These are phyloP conservation scores for Pseudogymnoascus sp. DNA, from an alignment of 2,329 filamentous ascomycete species.

Conservation along the genomic window DNA sequence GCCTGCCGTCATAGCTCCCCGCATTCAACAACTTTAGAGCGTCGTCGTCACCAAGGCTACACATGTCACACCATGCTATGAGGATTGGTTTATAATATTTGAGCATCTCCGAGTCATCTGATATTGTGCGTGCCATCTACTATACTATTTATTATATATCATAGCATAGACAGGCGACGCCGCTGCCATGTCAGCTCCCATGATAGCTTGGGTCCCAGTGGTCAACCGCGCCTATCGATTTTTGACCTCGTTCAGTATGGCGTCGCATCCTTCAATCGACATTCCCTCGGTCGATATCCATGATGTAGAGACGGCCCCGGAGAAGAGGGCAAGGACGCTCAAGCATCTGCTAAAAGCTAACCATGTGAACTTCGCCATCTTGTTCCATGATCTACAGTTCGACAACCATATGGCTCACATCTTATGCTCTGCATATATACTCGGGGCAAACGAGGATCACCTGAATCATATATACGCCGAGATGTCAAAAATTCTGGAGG, in stretches of 20 bases:
- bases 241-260: slow-evolving; percentile 24
- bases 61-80: neutral
- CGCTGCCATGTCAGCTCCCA: slow-evolving; percentile 31
- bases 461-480: slow-evolving; percentile 75
- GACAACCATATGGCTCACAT: slow-evolving; percentile 82
- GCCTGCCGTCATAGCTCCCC: slow-evolving; percentile 2
- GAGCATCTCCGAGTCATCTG: neutral
- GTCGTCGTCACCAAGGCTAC: neutral
- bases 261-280: slow-evolving; percentile 36
- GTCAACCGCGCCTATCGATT: slow-evolving; percentile 33
- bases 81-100: neutral
- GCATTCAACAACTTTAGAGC: slow-evolving; percentile 6
- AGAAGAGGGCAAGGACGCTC: slow-evolving; percentile 72
- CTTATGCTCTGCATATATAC: slow-evolving; percentile 75
- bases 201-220: slow-evolving; percentile 38
- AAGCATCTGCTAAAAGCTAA: slow-evolving; percentile 90
- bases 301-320: slow-evolving; percentile 70
- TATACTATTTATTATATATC: neutral
- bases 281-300: slow-evolving; percentile 66
- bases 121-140: neutral
- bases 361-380: slow-evolving; percentile 79
- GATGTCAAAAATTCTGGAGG: slow-evolving; percentile 63
- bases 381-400: slow-evolving; percentile 67
- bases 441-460: slow-evolving; percentile 67
- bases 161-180: neutral